phyloP scores from a whole-genome alignment of 768 basidiomycete species.

The Suillus lakei region DNA sequence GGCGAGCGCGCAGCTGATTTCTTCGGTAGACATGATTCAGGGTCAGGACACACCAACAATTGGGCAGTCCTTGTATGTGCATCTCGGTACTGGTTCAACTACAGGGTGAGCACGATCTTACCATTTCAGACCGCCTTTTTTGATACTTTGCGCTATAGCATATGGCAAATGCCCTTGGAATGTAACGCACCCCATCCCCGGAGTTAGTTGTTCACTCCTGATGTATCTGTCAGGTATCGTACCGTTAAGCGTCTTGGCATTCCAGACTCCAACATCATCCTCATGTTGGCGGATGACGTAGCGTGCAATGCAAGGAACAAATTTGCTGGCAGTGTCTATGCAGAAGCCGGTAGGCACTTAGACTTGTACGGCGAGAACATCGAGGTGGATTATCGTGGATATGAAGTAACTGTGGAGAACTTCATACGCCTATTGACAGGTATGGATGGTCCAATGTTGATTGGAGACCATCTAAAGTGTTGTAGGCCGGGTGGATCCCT shows the following conservation, averaged over 20 bases:
- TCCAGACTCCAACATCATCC: slow-evolving; percentile 97
- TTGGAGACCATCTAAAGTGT: slow-evolving; percentile 1
- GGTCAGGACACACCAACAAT: slow-evolving; percentile 84
- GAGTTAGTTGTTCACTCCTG: slow-evolving; percentile 10
- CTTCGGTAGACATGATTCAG: slow-evolving; percentile 45
- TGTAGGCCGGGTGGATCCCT: slow-evolving; percentile 80
- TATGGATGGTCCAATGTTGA: slow-evolving; percentile 37
- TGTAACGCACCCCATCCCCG: slow-evolving; percentile 51
- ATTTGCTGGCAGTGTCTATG: slow-evolving; percentile 91
- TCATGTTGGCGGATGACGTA: slow-evolving; percentile 97
- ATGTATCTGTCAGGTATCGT: slow-evolving; percentile 71
- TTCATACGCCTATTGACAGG: slow-evolving; percentile 92
- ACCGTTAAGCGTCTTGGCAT: slow-evolving; percentile 98
- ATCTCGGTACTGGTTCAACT: slow-evolving; percentile 98
- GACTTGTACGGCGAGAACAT: slow-evolving; percentile 97
- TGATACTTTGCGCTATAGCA: slow-evolving; percentile 58
- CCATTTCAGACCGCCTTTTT: background rate
- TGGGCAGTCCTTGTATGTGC: slow-evolving; percentile 98
- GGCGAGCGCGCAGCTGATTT: slow-evolving; percentile 50
- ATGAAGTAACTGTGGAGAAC: slow-evolving; percentile 97
- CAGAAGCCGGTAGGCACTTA: slow-evolving; percentile 78
- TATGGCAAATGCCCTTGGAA: slow-evolving; percentile 97
- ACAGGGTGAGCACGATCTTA: slow-evolving; percentile 68
- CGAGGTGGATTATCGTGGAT: slow-evolving; percentile 97
- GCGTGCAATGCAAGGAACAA: slow-evolving; percentile 93